Base-by-base conservation (phyloP, 2,329 filamentous ascomycete species). In the Ophiosphaerella herpotricha region DNA sequence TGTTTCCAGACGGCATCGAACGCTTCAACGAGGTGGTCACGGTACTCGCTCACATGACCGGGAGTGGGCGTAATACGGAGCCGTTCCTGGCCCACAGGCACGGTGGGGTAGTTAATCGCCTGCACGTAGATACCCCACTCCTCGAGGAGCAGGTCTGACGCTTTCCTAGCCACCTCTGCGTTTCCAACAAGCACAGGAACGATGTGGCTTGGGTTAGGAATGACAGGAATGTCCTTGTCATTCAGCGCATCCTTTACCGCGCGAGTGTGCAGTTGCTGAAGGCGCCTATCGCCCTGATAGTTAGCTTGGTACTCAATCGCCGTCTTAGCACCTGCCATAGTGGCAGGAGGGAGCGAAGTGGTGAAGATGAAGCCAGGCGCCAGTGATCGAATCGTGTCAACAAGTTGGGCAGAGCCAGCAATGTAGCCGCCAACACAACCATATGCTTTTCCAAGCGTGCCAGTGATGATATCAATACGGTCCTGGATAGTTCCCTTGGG, bases 301-400 rank as follows among this genome's bases (percentile, higher is more conserved):
- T 80, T 80, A 78, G 90, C 88, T 75, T 97, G 94, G 73, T 97
- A 97, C 70, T 97, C 90, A 66, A 99, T 97, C 32, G 94, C 91
- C 1, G 90, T 82, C 72, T 87, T 85, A 18, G 94, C 94, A 46
- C 94, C 94, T 16, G 94, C 92, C 94, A 99, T 99, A 55, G 91
- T 95, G 12, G 94, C 91, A 0, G 94, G 94, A 4, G 94, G 94
- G 11, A 99, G 85, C 8, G 92, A 96, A 5, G 94, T 99, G 39
- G 94, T 99, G 79, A 99, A 99, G 74, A 99, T 99, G 78, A 99
- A 99, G 24, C 94, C 94, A 4, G 94, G 92, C 1, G 94, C 94
- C 35, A 97, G 85, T 7, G 94, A 97, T 44, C 94, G 90, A 65
- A 99, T 89, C 54, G 90, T 89, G 74, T 99, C 94, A 31, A 99